A percentile compares a stretch with the other conserved stretches of the same genome.
phyloP scores from a whole-genome alignment of 225 moss, liverwort and hornwort genomes.

The Sphagnum contortum region DNA sequence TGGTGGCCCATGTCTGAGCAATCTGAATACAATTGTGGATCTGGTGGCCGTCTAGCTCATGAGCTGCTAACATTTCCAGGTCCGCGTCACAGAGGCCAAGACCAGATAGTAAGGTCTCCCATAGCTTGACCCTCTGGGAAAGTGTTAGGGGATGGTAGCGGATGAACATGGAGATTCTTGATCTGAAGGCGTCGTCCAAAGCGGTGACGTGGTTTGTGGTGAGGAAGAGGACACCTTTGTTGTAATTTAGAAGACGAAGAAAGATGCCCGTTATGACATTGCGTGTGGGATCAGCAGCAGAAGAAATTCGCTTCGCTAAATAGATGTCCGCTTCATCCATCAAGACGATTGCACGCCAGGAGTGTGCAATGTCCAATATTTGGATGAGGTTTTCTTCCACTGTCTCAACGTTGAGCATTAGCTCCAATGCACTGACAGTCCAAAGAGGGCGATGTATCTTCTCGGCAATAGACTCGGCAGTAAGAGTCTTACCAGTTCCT shows the following conservation, averaged over 20 bases:
- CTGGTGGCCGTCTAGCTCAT: too few relatives aligned
- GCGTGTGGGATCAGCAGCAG: constrained; percentile 7
- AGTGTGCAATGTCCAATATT: constrained; percentile 20
- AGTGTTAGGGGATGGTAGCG: constrained; percentile 6
- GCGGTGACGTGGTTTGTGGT: constrained; percentile 23
- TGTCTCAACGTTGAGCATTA: constrained; percentile 7
- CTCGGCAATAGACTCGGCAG: constrained; percentile 35
- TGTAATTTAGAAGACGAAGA: constrained; percentile 24
- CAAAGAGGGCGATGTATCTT: constrained; percentile 21
- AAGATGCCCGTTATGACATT: constrained; percentile 26
- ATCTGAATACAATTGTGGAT: too few relatives aligned
- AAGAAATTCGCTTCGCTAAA: constrained; percentile 12
- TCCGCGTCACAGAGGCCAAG: not conserved
- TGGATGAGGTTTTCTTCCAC: constrained; percentile 12
- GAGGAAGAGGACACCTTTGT: constrained; percentile 19
- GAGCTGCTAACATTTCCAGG: too few relatives aligned
- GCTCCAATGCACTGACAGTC: constrained; percentile 19
- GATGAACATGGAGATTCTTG: constrained; percentile 23
- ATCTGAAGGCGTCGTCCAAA: constrained; percentile 27
- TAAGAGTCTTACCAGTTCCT: constrained; percentile 24
- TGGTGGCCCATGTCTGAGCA: too few relatives aligned
- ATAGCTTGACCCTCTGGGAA: constrained; percentile 9
- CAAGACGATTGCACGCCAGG: constrained; percentile 23
- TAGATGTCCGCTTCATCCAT: constrained; percentile 30
- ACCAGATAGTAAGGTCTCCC: constrained; percentile 8